Evolutionary conservation across 192 early-diverging fungal genomes (phyloP).

Genomic region (Bifiguratus adelaidae): DNA sequence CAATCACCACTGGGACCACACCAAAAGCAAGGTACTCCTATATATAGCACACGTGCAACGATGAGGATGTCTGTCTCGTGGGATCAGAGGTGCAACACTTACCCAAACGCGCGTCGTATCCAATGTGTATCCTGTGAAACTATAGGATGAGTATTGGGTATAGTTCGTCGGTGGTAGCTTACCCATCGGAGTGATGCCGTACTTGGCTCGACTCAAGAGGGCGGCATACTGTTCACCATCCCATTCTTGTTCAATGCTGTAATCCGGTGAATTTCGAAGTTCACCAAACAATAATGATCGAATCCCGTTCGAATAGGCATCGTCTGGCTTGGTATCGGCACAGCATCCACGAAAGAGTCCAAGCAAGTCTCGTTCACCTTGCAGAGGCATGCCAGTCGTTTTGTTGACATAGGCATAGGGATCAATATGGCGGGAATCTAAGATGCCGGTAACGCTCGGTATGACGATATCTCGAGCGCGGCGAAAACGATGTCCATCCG

Average conservation of each 20-base stretch:
- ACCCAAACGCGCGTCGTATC: slow-evolving; percentile 29
- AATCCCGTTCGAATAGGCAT: slow-evolving; percentile 25
- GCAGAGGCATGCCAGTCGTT: background rate
- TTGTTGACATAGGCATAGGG: slow-evolving; percentile 6
- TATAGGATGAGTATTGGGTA: no score
- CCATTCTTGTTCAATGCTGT: slow-evolving; percentile 18
- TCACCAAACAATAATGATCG: slow-evolving; percentile 23
- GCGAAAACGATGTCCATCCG: slow-evolving; percentile 12
- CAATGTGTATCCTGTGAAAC: no score
- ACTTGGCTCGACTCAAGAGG: slow-evolving; percentile 21
- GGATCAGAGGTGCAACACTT: no score
- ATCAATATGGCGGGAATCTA: slow-evolving; percentile 15
- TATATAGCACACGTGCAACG: no score
- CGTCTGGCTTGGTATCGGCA: slow-evolving; percentile 10
- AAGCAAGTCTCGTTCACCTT: slow-evolving; percentile 22
- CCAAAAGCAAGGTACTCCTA: slow-evolving; percentile 41
- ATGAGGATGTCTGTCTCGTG: no score
- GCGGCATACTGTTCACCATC: slow-evolving; percentile 19
- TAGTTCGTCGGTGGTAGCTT: no score
- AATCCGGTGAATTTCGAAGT: slow-evolving; percentile 20
- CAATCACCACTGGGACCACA: slow-evolving; percentile 36
- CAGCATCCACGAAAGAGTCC: slow-evolving; percentile 24
- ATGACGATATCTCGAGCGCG: slow-evolving; percentile 27
- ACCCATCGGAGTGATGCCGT: slow-evolving; percentile 28
- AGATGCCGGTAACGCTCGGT: slow-evolving; percentile 20